Conservation (phyloP, 345 rosid genomes). For the Salix purpurea region DNA sequence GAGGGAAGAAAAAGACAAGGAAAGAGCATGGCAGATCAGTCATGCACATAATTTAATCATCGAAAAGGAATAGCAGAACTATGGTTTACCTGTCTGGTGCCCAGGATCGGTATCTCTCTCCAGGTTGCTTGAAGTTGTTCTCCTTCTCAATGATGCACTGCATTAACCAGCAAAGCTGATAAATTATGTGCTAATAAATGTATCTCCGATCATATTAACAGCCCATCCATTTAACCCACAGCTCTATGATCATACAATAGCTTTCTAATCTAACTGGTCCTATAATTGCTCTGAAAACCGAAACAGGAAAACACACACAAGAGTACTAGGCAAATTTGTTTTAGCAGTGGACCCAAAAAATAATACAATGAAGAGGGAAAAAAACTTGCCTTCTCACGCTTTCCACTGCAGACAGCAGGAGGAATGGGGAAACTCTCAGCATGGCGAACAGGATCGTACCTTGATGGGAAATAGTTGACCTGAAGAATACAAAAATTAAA, state of each 20-base stretch:
- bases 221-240: not conserved
- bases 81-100: slow-evolving; percentile 64
- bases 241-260: not conserved
- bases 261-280: not conserved
- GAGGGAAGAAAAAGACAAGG: not conserved
- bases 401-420: slow-evolving; percentile 53
- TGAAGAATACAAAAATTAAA: slow-evolving; percentile 26
- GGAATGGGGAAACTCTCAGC: slow-evolving; percentile 62
- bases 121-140: slow-evolving; percentile 94
- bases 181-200: not conserved
- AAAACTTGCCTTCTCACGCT: slow-evolving; percentile 70
- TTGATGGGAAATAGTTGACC: slow-evolving; percentile 95
- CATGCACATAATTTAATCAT: not conserved
- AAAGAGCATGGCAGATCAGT: not conserved
- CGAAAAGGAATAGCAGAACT: not conserved
- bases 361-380: not conserved
- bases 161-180: slow-evolving; percentile 12
- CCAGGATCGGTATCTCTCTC: slow-evolving; percentile 84
- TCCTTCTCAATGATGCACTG: slow-evolving; percentile 80
- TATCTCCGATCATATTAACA: not conserved
- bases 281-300: not conserved
- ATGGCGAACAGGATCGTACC: slow-evolving; percentile 70
- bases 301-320: not conserved
- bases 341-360: not conserved
- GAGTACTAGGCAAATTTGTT: not conserved